Conservation (phyloP, 179 eudicot genomes). For the Beta macrorhiza region DNA sequence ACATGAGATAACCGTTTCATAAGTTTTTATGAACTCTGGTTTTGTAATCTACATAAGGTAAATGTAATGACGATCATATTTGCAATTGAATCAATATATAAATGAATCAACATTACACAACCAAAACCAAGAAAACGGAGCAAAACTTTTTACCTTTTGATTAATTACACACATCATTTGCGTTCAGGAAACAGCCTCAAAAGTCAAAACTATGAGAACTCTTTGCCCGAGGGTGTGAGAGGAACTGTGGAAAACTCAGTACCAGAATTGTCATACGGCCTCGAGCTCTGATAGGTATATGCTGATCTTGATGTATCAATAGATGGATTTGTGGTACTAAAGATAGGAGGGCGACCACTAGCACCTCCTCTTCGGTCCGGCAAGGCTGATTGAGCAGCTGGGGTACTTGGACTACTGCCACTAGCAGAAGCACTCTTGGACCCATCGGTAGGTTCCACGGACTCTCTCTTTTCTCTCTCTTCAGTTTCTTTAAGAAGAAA, state of each 20-base stretch:
- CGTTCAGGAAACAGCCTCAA: slow-evolving; percentile 38
- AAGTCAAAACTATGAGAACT: slow-evolving; percentile 33
- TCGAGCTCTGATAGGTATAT: slow-evolving; percentile 38
- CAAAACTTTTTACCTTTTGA: slow-evolving; percentile 28
- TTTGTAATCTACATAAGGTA: slow-evolving; percentile 1
- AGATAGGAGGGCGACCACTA: slow-evolving; percentile 35
- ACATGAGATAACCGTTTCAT: neutral
- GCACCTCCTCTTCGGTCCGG: slow-evolving; percentile 37
- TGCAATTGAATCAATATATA: slow-evolving; percentile 46
- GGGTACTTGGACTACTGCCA: slow-evolving; percentile 31
- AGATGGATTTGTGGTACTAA: slow-evolving; percentile 38
- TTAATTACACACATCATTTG: slow-evolving; percentile 33
- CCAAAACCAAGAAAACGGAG: neutral
- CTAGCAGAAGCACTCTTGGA: slow-evolving; percentile 29
- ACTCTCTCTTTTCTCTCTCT: slow-evolving; percentile 80
- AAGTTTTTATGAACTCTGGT: neutral
- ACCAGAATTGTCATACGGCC: slow-evolving; percentile 49
- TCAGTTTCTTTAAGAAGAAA: slow-evolving; percentile 92
- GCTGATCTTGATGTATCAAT: slow-evolving; percentile 36
- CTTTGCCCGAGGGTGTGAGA: slow-evolving; percentile 64
- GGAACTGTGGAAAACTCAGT: slow-evolving; percentile 95
- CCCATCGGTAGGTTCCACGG: slow-evolving; percentile 39
- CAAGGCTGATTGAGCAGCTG: slow-evolving; percentile 19
- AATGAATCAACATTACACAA: slow-evolving; percentile 35
- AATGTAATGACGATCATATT: slow-evolving; percentile 16